Evolutionary conservation across 805 yeast genomes (phyloP), one percentile per base, ranked within the genome.

Genomic region (Blastobotrys robertii): DNA sequence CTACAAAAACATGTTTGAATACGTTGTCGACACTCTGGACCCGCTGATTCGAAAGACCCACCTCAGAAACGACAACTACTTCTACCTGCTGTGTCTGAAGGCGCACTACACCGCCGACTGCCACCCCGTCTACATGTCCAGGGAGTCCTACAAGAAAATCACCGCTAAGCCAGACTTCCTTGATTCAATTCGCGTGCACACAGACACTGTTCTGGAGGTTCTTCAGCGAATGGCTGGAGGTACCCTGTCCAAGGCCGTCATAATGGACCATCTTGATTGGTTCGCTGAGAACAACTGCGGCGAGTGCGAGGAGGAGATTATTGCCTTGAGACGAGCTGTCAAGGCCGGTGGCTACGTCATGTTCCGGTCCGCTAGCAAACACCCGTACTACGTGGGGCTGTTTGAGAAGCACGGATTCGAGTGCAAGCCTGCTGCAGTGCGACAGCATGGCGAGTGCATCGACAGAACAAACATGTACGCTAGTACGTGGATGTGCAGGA

Each of bases 231-330:
- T 84, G 42, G 67, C 77, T 19, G 66, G 71, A 39, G 71, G 74
- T 44, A 74, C 86, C 8, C 69, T 84, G 36, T 78, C 88, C 3
- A 78, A 80, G 52, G 90, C 90, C 29, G 74, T 84, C 34, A 81
- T 84, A 42, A 84, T 84, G 94, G 94, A 84, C 61, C 94, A 84
- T 60, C 82, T 84, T 92, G 94, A 84, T 63, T 84, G 94, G 94
- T 84, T 84, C 57, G 79, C 79, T 51, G 79, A 84, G 31, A 58
- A 67, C 11, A 54, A 55, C 2, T 19, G 25, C 6, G 41, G 34
- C 9, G 87, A 81, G 14, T 88, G 85, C 9, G 64, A 70, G 38
- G 68, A 70, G 36, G 94, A 84, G 59, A 77, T 84, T 49, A 57
- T 67, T 30, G 84, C 85, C 0, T 66, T 84, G 37, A 69, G 70